phyloP scores from a whole-genome alignment of 2,329 filamentous ascomycete genomes.

The Samsoniella hepiali region DNA sequence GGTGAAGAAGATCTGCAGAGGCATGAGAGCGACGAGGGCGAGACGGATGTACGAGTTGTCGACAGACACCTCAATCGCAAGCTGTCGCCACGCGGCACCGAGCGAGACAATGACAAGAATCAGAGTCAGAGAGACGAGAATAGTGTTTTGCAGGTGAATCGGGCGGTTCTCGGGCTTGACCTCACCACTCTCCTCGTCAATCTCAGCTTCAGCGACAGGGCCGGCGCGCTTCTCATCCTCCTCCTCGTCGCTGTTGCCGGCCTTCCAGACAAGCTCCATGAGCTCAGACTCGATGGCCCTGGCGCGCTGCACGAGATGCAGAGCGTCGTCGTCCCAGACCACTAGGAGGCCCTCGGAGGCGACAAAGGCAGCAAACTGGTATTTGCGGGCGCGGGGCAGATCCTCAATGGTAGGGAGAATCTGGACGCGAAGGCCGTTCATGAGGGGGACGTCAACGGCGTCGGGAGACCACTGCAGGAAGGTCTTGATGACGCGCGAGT shows the following conservation, averaged over 20 bases:
- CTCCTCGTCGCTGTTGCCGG: conserved; percentile 52
- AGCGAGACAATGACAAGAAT: conserved; percentile 62
- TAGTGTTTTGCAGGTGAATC: conserved; percentile 66
- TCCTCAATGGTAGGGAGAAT: conserved; percentile 71
- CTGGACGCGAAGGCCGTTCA: conserved; percentile 74
- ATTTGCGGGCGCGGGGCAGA: conserved; percentile 66
- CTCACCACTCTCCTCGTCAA: conserved; percentile 71
- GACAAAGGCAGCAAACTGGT: conserved; percentile 78
- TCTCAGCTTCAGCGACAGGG: conserved; percentile 48
- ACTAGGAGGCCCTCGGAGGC: conserved; percentile 67
- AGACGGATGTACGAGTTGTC: conserved; percentile 62
- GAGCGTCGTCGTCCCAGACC: conserved; percentile 79
- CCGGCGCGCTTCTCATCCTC: conserved; percentile 48
- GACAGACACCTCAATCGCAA: conserved; percentile 65
- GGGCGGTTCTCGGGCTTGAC: conserved; percentile 61
- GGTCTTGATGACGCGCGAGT: conserved; percentile 74
- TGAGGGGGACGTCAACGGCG: conserved; percentile 70
- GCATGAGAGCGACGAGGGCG: conserved; percentile 62
- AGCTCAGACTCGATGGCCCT: conserved; percentile 71
- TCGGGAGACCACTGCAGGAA: conserved; percentile 71
- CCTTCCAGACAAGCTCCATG: conserved; percentile 74
- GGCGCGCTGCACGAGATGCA: conserved; percentile 66
- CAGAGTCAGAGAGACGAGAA: conserved; percentile 65
- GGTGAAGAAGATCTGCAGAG: conserved; percentile 76
- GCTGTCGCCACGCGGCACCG: conserved; percentile 65